phyloP scores from a whole-genome alignment of 2,329 filamentous ascomycete genomes.

The Pseudonectria buxi region DNA sequence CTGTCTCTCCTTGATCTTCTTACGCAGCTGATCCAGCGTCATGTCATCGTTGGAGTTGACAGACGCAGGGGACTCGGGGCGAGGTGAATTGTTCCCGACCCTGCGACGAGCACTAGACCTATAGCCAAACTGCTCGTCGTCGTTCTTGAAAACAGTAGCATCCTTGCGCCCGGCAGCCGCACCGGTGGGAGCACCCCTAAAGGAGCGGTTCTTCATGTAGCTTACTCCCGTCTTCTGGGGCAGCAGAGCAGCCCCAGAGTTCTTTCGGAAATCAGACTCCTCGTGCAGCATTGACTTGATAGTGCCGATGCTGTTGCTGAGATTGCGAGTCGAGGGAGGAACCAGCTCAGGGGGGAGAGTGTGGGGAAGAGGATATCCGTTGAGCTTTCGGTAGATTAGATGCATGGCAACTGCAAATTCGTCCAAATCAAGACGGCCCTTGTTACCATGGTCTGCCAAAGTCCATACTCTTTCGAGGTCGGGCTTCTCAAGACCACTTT shows the following conservation, averaged over 20 bases:
- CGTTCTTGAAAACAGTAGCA: conserved; percentile 93
- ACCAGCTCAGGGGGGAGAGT: conserved; percentile 86
- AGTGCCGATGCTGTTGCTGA: conserved; percentile 86
- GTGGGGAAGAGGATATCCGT: conserved; percentile 87
- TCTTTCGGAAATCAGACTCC: conserved; percentile 85
- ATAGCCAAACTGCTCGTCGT: conserved; percentile 88
- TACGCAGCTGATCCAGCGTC: conserved; percentile 78
- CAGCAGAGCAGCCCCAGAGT: conserved; percentile 79
- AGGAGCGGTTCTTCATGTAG: conserved; percentile 93
- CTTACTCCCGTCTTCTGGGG: conserved; percentile 97
- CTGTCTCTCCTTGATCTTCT: conserved; percentile 91
- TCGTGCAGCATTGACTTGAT: conserved; percentile 85
- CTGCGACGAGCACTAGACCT: conserved; percentile 88
- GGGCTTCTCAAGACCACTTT: conserved; percentile 85
- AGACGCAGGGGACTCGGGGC: conserved; percentile 68
- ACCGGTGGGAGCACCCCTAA: conserved; percentile 58
- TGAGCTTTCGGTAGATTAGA: conserved; percentile 93
- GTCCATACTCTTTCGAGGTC: conserved; percentile 95
- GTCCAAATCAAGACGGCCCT: conserved; percentile 87
- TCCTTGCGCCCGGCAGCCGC: conserved; percentile 69
- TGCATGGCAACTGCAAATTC: conserved; percentile 99
- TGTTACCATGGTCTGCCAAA: conserved; percentile 86
- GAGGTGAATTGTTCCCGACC: conserved; percentile 72
- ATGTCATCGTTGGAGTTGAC: conserved; percentile 71
- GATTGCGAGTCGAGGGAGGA: conserved; percentile 87